Base-by-base conservation (phyloP, 306 rosid species). In the Pyrus betulifolia region DNA sequence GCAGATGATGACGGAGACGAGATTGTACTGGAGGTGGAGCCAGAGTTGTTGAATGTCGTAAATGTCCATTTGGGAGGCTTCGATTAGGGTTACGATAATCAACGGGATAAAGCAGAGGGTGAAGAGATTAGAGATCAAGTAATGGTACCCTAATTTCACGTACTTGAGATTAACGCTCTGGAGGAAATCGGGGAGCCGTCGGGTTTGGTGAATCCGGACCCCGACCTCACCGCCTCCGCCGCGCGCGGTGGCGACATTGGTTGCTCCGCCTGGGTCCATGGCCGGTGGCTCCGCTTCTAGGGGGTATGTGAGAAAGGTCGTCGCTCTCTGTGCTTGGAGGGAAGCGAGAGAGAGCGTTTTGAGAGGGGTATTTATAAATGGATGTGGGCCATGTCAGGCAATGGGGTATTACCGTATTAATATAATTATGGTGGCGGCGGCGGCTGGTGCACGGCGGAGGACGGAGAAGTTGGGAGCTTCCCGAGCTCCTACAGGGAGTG, bases 71-170 rank as follows among this genome's bases (percentile, higher is more conserved):
- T 86, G 93, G 22, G 90, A 87, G 40, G 81, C 87, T 70, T 89
- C 91, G 76, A 91, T 87, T 42, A 89, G 72, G 63, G 93, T 91
- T 21, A 83, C 74, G 67, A 85, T 57, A 38, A 89, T 87, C 21
- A 91, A 60, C n/a, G 96, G 96, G 0, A 87, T 70, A 33, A 89
- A 70, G 44, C 86, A 87, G 30, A 91, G 54, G 78, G 93, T 86
- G 8, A 91, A 58, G 1, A 91, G 84, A 69, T 91, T 87, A 23
- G 96, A 79, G 83, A 91, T 91, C 22, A 91, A 67, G 78, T 91
- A 91, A 72, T 89, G 96, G 81, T 91, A 91, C 30, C 96, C 96
- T 80, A 91, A 71, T 82, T 91, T 91, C 27, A 91, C 93, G 87
- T 91, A 84, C 75, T 88, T 89, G 68, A 91, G 93, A 82, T 91